These are phyloP conservation scores for Chenopodium album DNA, from an alignment of 148 eudicot species.

Conservation along the genomic window DNA sequence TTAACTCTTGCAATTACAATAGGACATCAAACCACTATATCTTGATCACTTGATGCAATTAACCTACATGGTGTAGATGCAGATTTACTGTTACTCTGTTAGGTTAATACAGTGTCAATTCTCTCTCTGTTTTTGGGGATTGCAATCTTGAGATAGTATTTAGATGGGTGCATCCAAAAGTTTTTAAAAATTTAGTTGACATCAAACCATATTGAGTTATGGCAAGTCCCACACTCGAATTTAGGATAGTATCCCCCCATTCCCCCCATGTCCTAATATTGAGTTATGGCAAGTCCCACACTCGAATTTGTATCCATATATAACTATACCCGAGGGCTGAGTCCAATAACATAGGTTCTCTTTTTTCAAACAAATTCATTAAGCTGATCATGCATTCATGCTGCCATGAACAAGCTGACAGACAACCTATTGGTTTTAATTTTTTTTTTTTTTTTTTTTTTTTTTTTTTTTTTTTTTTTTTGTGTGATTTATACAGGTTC, in stretches of 20 bases:
- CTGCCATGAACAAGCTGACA: background rate
- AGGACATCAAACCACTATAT: no score
- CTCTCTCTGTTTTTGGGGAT: no score
- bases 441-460: background rate
- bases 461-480: background rate
- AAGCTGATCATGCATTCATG: background rate
- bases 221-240: no score
- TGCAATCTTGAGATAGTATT: no score
- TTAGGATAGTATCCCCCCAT: background rate
- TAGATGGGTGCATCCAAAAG: background rate
- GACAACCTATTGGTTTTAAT: background rate
- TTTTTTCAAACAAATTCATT: background rate
- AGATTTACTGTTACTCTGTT: no score
- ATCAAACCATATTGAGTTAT: no score
- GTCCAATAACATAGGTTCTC: background rate
- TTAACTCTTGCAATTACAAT: no score
- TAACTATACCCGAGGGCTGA: background rate
- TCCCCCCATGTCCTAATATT: background rate
- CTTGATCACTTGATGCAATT: no score
- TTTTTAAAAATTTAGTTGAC: background rate
- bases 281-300: background rate
- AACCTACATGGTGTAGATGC: no score
- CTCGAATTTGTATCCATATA: background rate
- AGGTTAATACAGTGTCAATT: no score
- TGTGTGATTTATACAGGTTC: conserved; percentile 32